phyloP scores from a whole-genome alignment of 768 basidiomycete genomes.

The Serpula lacrymans region DNA sequence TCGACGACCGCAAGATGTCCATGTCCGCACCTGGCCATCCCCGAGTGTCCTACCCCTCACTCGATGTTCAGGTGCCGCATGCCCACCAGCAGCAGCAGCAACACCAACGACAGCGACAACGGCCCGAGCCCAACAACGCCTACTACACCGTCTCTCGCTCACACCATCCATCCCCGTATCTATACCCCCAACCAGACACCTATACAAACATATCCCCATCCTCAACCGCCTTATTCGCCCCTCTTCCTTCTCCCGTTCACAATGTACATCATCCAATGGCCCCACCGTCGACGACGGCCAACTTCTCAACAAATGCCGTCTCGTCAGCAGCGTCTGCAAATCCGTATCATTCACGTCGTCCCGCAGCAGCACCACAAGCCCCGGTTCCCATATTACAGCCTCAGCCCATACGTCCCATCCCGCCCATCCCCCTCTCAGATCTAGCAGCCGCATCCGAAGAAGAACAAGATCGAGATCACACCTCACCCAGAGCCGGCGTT shows the following conservation, averaged over 20 bases:
- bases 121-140: slow-evolving; percentile 8
- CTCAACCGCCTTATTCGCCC: slow-evolving; percentile 16
- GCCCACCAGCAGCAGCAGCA: slow-evolving; percentile 11
- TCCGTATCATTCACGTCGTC: slow-evolving; percentile 13
- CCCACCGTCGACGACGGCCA: too few species aligned
- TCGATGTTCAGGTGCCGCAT: slow-evolving; percentile 2
- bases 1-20: slow-evolving; percentile 24
- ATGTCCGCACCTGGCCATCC: slow-evolving; percentile 30
- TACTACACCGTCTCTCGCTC: slow-evolving; percentile 6
- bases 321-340: slow-evolving; percentile 13
- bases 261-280: slow-evolving; percentile 23
- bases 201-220: slow-evolving; percentile 25
- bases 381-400: slow-evolving; percentile 29
- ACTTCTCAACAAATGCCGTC: slow-evolving; percentile 23
- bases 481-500: too few species aligned
- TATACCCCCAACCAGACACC: slow-evolving; percentile 17
- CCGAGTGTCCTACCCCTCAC: slow-evolving; percentile 18
- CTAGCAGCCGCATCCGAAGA: slow-evolving; percentile 21
- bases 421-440: slow-evolving; percentile 28
- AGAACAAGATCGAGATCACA: background rate
- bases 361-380: slow-evolving; percentile 8
- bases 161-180: background rate
- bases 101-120: slow-evolving; percentile 17
- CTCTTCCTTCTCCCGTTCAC: slow-evolving; percentile 13
- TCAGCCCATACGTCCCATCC: slow-evolving; percentile 32